Evolutionary conservation across 495 filamentous ascomycete species (phyloP).

Genomic region (Penicillium paradoxum): DNA sequence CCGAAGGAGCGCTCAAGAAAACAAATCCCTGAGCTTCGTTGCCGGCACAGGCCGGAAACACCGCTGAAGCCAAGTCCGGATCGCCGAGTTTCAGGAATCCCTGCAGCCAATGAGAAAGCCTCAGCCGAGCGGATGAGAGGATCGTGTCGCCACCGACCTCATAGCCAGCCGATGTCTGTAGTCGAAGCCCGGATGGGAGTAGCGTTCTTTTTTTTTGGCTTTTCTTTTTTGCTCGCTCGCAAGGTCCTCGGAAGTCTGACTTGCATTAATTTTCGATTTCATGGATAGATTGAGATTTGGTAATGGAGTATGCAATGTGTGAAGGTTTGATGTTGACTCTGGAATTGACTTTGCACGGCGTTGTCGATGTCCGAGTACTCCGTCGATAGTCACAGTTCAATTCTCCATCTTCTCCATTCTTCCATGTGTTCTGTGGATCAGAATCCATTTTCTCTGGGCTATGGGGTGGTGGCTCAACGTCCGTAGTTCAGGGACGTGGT

Average conservation of each 20-base stretch:
- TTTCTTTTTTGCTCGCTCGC: no score
- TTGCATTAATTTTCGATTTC: neutral
- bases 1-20: neutral
- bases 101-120: constrained; percentile 15
- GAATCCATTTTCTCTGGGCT: neutral
- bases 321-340: neutral
- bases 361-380: neutral
- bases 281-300: neutral
- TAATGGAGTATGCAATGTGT: neutral
- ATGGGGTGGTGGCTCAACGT: neutral
- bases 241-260: constrained; percentile 21
- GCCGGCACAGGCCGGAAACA: constrained; percentile 27
- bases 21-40: neutral
- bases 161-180: constrained; percentile 13
- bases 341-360: neutral
- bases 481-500: neutral
- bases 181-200: constrained; percentile 8
- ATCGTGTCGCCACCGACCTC: constrained; percentile 28
- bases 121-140: constrained; percentile 14
- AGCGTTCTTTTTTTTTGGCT: neutral
- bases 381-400: neutral
- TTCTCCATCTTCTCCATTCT: constrained; percentile 4
- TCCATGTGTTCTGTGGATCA: constrained; percentile 8
- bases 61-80: constrained; percentile 24
- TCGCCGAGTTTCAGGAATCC: constrained; percentile 27